Conservation (phyloP, 768 basidiomycete genomes). For the Kwoniella sp. region DNA sequence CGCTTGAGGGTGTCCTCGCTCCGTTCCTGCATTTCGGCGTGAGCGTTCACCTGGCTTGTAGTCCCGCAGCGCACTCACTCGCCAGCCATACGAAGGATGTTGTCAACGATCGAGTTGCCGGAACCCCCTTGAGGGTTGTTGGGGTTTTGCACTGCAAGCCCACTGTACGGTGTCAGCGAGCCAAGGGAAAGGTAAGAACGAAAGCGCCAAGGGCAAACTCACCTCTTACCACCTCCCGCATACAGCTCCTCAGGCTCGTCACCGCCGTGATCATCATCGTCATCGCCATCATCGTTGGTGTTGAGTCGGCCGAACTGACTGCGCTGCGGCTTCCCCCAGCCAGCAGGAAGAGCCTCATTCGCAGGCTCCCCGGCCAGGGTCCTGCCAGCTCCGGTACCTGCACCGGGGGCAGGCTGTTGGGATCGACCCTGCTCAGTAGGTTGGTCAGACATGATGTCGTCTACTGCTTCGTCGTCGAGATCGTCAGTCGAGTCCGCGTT, state of each 20-base stretch:
- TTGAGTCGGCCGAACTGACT: constrained; percentile 22
- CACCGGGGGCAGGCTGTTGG: constrained; percentile 6
- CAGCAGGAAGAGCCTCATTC: constrained; percentile 23
- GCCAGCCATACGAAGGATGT: constrained; percentile 73
- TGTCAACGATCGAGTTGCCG: constrained; percentile 51
- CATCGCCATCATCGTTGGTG: constrained; percentile 53
- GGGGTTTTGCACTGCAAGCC: constrained; percentile 83
- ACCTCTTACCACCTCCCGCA: constrained; percentile 94
- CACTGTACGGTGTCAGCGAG: constrained; percentile 55
- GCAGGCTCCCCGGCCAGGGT: constrained; percentile 28
- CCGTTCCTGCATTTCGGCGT: too few relatives aligned
- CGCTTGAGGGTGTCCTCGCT: constrained; percentile 19
- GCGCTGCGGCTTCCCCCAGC: constrained; percentile 34
- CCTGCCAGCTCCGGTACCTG: constrained; percentile 17
- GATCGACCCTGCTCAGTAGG: constrained; percentile 6
- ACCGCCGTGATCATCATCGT: constrained; percentile 42
- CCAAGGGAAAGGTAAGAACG: too few relatives aligned
- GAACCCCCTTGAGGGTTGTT: constrained; percentile 61
- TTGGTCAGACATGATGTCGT: constrained; percentile 19
- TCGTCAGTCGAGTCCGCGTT: constrained; percentile 16
- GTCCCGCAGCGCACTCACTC: constrained; percentile 66
- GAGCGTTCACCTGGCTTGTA: too few relatives aligned
- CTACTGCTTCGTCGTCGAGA: constrained; percentile 1
- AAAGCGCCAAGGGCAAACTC: constrained; percentile 5
- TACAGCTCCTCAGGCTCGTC: constrained; percentile 63